Base-by-base conservation (phyloP, 108 stramenopile species). In the Pseudonitzschia multiseries region DNA sequence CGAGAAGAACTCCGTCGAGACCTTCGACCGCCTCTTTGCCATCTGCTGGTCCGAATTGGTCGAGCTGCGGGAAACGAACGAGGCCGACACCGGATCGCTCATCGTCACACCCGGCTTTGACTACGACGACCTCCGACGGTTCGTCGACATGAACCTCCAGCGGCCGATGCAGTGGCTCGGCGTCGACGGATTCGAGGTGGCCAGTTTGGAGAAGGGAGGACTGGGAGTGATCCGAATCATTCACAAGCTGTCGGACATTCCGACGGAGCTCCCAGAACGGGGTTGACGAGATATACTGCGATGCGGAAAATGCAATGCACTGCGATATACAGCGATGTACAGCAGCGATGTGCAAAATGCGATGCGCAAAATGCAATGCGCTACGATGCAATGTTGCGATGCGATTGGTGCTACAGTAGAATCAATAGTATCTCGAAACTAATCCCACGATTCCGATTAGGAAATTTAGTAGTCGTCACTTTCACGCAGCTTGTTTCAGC, bases 141-240 rank as follows among this genome's bases (percentile, higher is more conserved):
- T 92, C 70, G 75, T 79, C 13, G 79, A 82, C 24, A 79, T 70
- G 41, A 84, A 88, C 27, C 56, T 92, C 41, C 73, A 77, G 60
- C 86, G 81, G 29, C 91, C 91, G n/a, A 71, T 89, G 28, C 65
- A 79, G 46, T 92, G 87, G 87, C 64, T 92, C 66, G 91, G 91
- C 36, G 48, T 84, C 20, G 73, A 75, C 1, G 76, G 73, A 48
- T 84, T 87, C 80, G 91, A 92, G 74, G 87, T 92, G 72, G 85
- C 82, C 18, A 79, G 79, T 26, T 62, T 89, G 69, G 62, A 86
- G 27, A 77, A 85, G 28, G 88, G 81, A 0, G 72, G 60, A 51
- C 42, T 67, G 20, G 74, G 81, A 26, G 88, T 82, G 0, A 80
- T 92, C 31, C 76, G 91, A 26, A 56, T 92, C 70, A 71, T 92